These are phyloP conservation scores for Neonectria hederae DNA, from an alignment of 2,329 filamentous ascomycete species.

Conservation along the genomic window DNA sequence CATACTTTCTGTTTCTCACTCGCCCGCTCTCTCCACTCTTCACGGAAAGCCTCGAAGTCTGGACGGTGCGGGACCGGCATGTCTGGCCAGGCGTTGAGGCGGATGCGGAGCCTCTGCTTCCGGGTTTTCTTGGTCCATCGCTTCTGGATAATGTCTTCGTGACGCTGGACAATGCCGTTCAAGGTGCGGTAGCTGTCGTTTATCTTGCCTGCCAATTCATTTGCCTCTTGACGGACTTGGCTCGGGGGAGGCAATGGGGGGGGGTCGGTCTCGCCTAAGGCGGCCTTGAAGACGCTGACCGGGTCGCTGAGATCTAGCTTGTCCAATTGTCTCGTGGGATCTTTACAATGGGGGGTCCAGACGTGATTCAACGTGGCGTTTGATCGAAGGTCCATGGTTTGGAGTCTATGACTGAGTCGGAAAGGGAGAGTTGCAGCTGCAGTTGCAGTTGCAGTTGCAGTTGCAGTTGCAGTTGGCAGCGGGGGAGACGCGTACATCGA, in stretches of 20 bases:
- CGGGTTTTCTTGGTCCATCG: constrained; percentile 65
- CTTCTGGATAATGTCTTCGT: constrained; percentile 61
- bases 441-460: too few species aligned
- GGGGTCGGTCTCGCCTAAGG: constrained; percentile 3
- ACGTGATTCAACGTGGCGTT: too few species aligned
- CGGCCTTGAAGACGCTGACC: background rate
- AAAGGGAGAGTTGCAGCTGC: too few species aligned
- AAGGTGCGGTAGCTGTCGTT: constrained; percentile 49
- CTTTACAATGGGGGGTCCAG: too few species aligned
- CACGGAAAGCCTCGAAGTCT: constrained; percentile 55
- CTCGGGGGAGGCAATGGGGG: constrained; percentile 5
- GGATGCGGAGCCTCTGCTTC: constrained; percentile 54
- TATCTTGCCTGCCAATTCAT: constrained; percentile 38
- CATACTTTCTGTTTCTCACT: constrained; percentile 32
- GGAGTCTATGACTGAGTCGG: too few species aligned
- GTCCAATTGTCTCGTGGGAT: too few species aligned
- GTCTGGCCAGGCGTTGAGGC: constrained; percentile 59
- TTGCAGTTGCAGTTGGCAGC: too few species aligned
- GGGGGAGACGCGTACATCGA: too few species aligned
- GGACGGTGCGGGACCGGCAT: constrained; percentile 62
- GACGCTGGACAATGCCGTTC: constrained; percentile 56
- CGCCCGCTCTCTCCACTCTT: constrained; percentile 34
- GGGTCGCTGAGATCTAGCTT: too few species aligned
- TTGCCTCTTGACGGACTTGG: constrained; percentile 25
- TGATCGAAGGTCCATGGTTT: too few species aligned